Base-by-base conservation (phyloP, 1,139 yeast genomes). In the Hemisphaericaspora lyxosophila region DNA sequence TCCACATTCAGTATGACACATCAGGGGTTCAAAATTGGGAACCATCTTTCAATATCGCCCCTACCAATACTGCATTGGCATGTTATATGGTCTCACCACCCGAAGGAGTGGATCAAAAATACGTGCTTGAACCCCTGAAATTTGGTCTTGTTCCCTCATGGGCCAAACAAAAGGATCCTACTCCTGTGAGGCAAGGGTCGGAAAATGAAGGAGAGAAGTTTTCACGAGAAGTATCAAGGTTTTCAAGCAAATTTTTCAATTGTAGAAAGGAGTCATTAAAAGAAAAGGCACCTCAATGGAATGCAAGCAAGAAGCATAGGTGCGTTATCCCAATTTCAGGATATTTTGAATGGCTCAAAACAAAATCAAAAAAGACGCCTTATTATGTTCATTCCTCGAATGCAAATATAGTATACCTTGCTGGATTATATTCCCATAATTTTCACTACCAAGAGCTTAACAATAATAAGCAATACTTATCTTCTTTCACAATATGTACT, bases 301-400 rank as follows among this genome's bases (percentile, higher is more conserved):
- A 61, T 18, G 50, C 73, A 9, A 57, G 65, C 7, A 55, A 68
- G 22, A 59, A 61, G 13, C 51, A 58, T 13, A 57, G 87, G 28
- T 89, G 96, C 54, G 81, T 82, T 1, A 77, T 88, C 0, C 90
- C 95, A 0, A 74, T 85, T 29, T 77, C 78, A 50, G 97, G 97
- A 0, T 90, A 89, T 57, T 89, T 77, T 54, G 97, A 89, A 58
- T 89, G 97, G 97, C 59, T 52, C 22, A 64, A 64, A 35, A 42
- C 51, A 13, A 54, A 53, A 2, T 60, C 53, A 38, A 66, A 64
- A 14, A 80, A 76, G 47, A 56, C 57, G 0, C 96, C 97, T 0
- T 78, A 83, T 55, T 89, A 67, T 54, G 70, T 89, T 12, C 75
- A 72, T 36, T 70, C 85, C 7, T 69, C 67, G 28, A 74, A 73